Base-by-base conservation (phyloP, 2,329 filamentous ascomycete species). In the Aspergillus intermedius region DNA sequence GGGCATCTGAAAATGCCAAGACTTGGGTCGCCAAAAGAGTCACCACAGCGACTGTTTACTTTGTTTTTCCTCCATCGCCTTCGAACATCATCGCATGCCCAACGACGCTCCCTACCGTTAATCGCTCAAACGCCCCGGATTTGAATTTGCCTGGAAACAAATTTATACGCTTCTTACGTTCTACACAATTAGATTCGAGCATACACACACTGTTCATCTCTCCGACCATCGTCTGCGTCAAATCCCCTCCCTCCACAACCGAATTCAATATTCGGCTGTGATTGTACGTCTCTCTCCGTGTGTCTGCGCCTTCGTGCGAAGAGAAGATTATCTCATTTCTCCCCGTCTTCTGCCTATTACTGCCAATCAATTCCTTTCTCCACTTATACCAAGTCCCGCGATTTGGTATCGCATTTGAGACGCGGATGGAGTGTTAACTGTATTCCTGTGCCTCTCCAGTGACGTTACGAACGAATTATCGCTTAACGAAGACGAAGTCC, bases 1-100 rank as follows among this genome's bases (percentile, higher is more conserved):
- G 25, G 25, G 10, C 25, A 12, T 30, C 25, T 30, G 9, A 30
- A 30, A 44, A 21, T 21, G 37, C 37, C 37, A 40, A 40, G 37
- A 40, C 37, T 21, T 15, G 34, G 34, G 34, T 19, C n/a, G 34
- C 34, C 42, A 25, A 23, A 13, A 44, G 42, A 56, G 54, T 59
- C 56, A 57, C 56, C 58, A 54, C 54, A 61, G 58, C 52, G 55
- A 56, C 52, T 52, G 52, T 49, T 57, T 58, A 54, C 58, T 60
- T 55, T 59, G 45, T 47, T 41, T 37, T 23, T 44, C 32, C 19
- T 28, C 25, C 25, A 30, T 30, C 13, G 17, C 34, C 17, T 32
- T 44, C 41, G 19, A 22, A n/a, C 47, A 44, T 25, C 8, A 9
- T 42, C 21, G 23, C 41, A 43, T 44, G 19, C 44, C 52, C 48